Evolutionary conservation across 2,329 filamentous ascomycete species (phyloP).

Genomic region (Alternaria atra): DNA sequence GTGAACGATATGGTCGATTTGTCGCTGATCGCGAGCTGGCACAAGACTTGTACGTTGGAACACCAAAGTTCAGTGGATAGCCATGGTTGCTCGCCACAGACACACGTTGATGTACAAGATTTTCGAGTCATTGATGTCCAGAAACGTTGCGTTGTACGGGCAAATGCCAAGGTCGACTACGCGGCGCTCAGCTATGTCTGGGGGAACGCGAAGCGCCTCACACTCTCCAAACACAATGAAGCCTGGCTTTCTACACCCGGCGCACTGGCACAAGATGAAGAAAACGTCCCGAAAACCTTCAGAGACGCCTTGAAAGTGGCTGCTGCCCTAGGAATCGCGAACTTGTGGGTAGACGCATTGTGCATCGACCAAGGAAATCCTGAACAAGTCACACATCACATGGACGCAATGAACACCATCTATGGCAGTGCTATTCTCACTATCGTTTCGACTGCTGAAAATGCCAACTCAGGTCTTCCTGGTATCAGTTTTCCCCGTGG

Average conservation of each 20-base stretch:
- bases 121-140: not conserved
- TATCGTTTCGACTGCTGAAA: not conserved
- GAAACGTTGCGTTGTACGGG: not conserved
- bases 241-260: slow-evolving; percentile 2
- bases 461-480: not conserved
- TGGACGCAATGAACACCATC: not conserved
- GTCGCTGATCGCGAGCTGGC: not conserved
- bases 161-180: not conserved
- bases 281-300: not conserved
- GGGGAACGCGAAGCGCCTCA: slow-evolving; percentile 7
- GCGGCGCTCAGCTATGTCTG: slow-evolving; percentile 15
- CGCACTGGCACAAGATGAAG: not conserved
- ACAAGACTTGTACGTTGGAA: not conserved
- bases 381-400: not conserved
- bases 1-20: not conserved
- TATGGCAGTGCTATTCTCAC: not conserved
- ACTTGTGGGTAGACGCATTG: not conserved
- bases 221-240: not conserved
- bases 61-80: not conserved
- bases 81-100: not conserved
- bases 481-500: not conserved
- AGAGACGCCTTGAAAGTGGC: not conserved
- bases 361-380: not conserved
- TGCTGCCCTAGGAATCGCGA: not conserved
- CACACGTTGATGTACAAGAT: not conserved